These are phyloP conservation scores for Cadophora sp. DNA, from an alignment of 2,329 filamentous ascomycete genomes.

Conservation along the genomic window DNA sequence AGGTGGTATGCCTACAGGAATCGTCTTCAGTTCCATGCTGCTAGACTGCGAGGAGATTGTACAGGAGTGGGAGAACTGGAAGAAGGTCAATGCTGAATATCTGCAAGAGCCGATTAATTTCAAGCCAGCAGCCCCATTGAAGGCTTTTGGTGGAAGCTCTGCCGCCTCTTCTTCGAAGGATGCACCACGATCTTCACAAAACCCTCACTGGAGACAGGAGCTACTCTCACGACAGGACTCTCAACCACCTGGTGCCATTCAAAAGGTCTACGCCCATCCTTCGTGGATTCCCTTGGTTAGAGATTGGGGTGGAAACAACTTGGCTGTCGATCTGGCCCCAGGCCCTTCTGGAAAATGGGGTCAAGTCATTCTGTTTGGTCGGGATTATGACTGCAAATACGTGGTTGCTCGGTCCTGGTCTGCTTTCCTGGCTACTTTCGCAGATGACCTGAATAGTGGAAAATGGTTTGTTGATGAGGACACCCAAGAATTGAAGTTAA, in stretches of 20 bases:
- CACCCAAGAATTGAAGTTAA: conserved; percentile 85
- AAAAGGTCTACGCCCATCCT: conserved; percentile 91
- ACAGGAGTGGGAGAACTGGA: conserved; percentile 97
- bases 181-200: conserved; percentile 58
- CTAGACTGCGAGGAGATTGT: conserved; percentile 98
- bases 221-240: conserved; percentile 85
- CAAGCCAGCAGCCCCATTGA: conserved; percentile 70
- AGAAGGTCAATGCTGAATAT: conserved; percentile 89
- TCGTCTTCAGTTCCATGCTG: conserved; percentile 93
- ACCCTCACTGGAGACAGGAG: conserved; percentile 81
- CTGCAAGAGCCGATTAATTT: conserved; percentile 60
- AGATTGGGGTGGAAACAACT: conserved; percentile 98
- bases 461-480: conserved; percentile 96
- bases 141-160: conserved; percentile 70
- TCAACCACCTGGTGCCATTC: conserved; percentile 84
- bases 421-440: conserved; percentile 82
- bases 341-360: conserved; percentile 92
- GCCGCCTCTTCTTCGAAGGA: conserved; percentile 75
- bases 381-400: conserved; percentile 98
- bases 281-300: conserved; percentile 95
- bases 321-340: conserved; percentile 90
- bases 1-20: conserved; percentile 86
- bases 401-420: conserved; percentile 94
- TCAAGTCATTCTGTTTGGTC: conserved; percentile 94
- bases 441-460: conserved; percentile 88